Base-by-base conservation (phyloP, 768 basidiomycete species). In the Termitomyces sp. region DNA sequence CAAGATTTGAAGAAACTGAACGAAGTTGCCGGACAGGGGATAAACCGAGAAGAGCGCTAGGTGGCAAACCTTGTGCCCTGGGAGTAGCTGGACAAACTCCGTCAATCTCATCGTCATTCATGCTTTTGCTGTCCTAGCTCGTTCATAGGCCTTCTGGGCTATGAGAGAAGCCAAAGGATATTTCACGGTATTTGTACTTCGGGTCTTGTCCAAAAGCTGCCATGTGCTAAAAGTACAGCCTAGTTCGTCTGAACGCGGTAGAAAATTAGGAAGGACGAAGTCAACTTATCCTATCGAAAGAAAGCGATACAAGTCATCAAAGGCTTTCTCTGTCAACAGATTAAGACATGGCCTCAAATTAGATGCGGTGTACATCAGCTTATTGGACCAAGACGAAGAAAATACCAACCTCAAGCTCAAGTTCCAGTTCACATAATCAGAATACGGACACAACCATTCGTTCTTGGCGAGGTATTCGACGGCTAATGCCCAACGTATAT, bases 21-120 rank as follows among this genome's bases (percentile, higher is more conserved):
- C 91, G 55, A 93, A 75, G 68, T 92, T 93, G 2, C 92, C 91
- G n/a, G 93, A 77, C 61, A 95, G 78, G 5, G 5, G 91, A 94
- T 48, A 93, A 72, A 0, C 91, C 92, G 59, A 93, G 80, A 50
- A 94, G 76, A 10, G 88, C 89, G 1, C 71, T 70, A 1, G 84
- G 85, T 26, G 89, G 85, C 1, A 76, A 72, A 51, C 70, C 61
- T 57, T 59, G 35, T 5, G 56, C 47, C 41, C 57, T 64, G 35
- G 65, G 59, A 46, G 72, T 64, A 5, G 75, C 62, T 32, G 73
- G 72, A 70, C 74, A 78, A 36, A 71, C 71, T 9, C 80, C 79
- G 36, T 70, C 72, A 47, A 74, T 79, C 66, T 32, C 32, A 63
- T 84, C 81, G 67, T 93, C 91, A 66, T 93, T 91, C 87, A 93